phyloP scores from a whole-genome alignment of 352 stramenopile species.

The Phytophthora sp. region DNA sequence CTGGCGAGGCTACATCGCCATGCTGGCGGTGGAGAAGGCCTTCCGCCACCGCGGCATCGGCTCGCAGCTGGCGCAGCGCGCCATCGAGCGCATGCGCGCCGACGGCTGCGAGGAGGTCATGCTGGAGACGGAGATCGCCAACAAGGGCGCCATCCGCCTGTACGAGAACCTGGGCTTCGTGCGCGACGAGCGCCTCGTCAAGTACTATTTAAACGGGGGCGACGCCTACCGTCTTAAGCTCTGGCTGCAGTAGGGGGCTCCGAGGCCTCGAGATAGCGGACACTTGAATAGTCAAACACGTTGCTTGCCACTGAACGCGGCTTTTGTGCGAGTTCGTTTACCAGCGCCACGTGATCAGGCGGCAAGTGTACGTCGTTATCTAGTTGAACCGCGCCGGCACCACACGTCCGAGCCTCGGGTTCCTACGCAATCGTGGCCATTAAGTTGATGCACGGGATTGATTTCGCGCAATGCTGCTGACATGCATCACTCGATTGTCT shows the following conservation, averaged over 20 bases:
- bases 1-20: conserved; percentile 94
- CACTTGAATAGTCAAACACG: too few species aligned
- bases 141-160: conserved; percentile 90
- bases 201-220: conserved; percentile 96
- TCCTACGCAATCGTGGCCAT: conserved; percentile 8
- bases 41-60: conserved; percentile 92
- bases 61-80: conserved; percentile 85
- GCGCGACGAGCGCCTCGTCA: conserved; percentile 91
- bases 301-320: too few species aligned
- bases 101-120: conserved; percentile 89
- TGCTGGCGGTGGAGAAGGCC: conserved; percentile 93
- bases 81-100: conserved; percentile 89
- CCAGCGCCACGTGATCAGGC: too few species aligned
- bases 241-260: conserved; percentile 65
- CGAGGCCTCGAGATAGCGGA: too few species aligned
- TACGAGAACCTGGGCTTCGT: conserved; percentile 96
- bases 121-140: conserved; percentile 95
- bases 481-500: not conserved
- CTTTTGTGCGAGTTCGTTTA: too few species aligned
- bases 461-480: not conserved
- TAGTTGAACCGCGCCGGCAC: too few species aligned
- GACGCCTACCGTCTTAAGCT: conserved; percentile 95
- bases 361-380: too few species aligned
- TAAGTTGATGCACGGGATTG: not conserved
- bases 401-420: too few species aligned